Conservation (phyloP, 768 basidiomycete genomes). For the Rhodotorula toruloides region DNA sequence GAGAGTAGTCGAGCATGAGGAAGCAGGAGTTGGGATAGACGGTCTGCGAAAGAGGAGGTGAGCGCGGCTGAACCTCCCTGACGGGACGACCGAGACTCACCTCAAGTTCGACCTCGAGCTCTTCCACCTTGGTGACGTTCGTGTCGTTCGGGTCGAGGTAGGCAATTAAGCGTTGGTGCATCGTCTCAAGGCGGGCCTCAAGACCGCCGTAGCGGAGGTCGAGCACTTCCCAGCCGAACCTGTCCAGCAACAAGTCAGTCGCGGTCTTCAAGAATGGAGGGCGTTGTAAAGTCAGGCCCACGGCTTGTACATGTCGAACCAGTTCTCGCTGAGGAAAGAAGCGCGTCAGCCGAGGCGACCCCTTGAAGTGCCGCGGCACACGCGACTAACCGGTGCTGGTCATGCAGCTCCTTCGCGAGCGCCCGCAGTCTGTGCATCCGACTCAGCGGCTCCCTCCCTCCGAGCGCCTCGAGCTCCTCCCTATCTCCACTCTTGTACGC, state of each 20-base stretch:
- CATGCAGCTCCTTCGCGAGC: conserved; percentile 28
- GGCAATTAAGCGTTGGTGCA: conserved; percentile 31
- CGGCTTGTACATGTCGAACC: conserved; percentile 39
- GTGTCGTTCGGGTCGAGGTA: conserved; percentile 18
- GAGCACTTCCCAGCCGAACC: conserved; percentile 20
- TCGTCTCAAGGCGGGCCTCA: conserved; percentile 38
- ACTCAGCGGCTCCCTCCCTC: conserved; percentile 3
- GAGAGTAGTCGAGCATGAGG: conserved; percentile 8
- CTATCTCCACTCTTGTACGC: conserved; percentile 32
- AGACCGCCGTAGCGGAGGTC: conserved; percentile 41
- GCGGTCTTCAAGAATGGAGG: not conserved
- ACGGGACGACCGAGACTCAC: not conserved
- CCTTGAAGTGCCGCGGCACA: no score
- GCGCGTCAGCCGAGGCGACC: not conserved
- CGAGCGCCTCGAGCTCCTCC: conserved; percentile 33
- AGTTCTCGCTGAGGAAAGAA: conserved; percentile 27
- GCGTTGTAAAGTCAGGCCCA: conserved; percentile 8
- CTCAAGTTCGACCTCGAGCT: conserved; percentile 32
- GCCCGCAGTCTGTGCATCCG: conserved; percentile 32
- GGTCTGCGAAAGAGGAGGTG: not conserved
- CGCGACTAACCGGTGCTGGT: conserved; percentile 19
- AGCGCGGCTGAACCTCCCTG: no score
- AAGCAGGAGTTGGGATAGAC: conserved; percentile 1
- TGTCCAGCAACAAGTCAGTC: no score
- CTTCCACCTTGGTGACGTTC: conserved; percentile 4